A percentile compares a stretch with the other conserved stretches of the same genome.
These are phyloP conservation scores for Penicillium dipodomyicola DNA, from an alignment of 495 filamentous ascomycete species.

Conservation along the genomic window DNA sequence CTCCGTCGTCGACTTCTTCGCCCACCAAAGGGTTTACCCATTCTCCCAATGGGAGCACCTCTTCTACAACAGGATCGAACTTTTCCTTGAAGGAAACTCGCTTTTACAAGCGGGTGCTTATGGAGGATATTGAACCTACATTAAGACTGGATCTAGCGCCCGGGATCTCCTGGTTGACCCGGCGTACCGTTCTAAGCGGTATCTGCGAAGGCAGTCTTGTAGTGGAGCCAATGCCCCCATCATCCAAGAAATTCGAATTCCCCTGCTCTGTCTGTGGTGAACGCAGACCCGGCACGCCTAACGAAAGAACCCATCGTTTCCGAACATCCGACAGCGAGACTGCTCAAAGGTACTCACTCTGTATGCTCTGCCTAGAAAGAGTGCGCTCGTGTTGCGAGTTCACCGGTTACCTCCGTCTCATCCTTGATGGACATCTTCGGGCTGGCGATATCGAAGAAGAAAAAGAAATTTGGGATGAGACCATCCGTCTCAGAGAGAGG, in stretches of 20 bases:
- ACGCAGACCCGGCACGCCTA: constrained; percentile 61
- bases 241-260: constrained; percentile 57
- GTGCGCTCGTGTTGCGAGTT: constrained; percentile 89
- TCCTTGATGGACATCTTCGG: constrained; percentile 86
- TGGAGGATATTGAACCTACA: constrained; percentile 93
- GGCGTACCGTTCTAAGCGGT: constrained; percentile 74
- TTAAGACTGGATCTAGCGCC: constrained; percentile 84
- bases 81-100: constrained; percentile 78
- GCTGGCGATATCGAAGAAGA: constrained; percentile 71
- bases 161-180: constrained; percentile 87
- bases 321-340: constrained; percentile 79
- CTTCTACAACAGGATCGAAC: constrained; percentile 36
- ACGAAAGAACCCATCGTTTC: constrained; percentile 83
- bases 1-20: constrained; percentile 45
- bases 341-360: constrained; percentile 85
- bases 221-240: constrained; percentile 77
- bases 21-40: constrained; percentile 40
- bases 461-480: constrained; percentile 89
- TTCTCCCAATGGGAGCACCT: constrained; percentile 41
- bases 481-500: constrained; percentile 78
- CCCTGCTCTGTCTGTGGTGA: constrained; percentile 91
- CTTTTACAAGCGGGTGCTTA: constrained; percentile 85
- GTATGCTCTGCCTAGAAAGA: constrained; percentile 79
- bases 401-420: constrained; percentile 80
- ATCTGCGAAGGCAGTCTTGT: constrained; percentile 85